These are phyloP conservation scores for Passiflora organensis DNA, from an alignment of 345 rosid genomes.

Conservation along the genomic window DNA sequence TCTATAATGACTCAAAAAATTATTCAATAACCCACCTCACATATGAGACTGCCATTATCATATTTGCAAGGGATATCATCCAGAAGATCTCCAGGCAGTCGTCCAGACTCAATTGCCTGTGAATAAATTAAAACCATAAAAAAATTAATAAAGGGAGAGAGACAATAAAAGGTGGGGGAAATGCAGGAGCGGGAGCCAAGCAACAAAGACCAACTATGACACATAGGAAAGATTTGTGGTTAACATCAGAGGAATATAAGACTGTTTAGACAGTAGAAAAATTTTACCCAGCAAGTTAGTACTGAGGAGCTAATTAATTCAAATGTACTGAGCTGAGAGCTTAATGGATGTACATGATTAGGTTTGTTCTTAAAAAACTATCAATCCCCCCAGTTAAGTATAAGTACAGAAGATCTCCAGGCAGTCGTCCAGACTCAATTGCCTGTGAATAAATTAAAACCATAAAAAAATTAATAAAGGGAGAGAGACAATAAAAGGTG, in stretches of 20 bases:
- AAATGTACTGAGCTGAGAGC: too few relatives aligned
- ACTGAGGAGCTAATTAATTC: too few relatives aligned
- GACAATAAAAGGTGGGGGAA: too few relatives aligned
- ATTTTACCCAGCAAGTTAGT: too few relatives aligned
- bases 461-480: neutral
- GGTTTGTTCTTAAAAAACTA: too few relatives aligned
- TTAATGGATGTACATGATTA: too few relatives aligned
- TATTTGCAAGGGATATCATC: constrained; percentile 75
- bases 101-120: constrained; percentile 90
- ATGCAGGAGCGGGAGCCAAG: too few relatives aligned
- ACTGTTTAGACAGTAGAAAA: too few relatives aligned
- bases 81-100: constrained; percentile 75
- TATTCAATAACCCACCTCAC: constrained; percentile 58
- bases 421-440: constrained; percentile 84
- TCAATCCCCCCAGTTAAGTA: too few relatives aligned
- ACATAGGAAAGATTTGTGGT: neutral
- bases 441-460: constrained; percentile 42
- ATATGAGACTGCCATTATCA: constrained; percentile 60
- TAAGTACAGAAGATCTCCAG: constrained; percentile 73
- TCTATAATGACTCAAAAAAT: too few relatives aligned
- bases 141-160: neutral
- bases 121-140: constrained; percentile 5
- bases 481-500: neutral
- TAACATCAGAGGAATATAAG: too few relatives aligned
- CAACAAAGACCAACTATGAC: too few relatives aligned